Evolutionary conservation across 495 filamentous ascomycete genomes (phyloP), one percentile per base, ranked within the genome.

Genomic region (Darksidea phi): DNA sequence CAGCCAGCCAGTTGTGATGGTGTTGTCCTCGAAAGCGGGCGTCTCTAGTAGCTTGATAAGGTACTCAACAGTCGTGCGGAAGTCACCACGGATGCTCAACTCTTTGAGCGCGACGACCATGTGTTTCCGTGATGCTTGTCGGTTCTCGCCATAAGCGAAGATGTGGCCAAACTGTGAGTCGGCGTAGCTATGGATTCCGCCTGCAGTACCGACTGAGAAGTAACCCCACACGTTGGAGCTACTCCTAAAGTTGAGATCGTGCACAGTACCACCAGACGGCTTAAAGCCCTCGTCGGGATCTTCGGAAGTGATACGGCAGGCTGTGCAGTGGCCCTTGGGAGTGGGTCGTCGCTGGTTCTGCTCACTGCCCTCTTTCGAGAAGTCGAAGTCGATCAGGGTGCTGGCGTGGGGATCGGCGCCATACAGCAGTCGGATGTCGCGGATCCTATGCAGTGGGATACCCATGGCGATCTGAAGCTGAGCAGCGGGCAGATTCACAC

Each of bases 181-280:
- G 2, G 94, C 97, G 80, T 95, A 99, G 72, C 88, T 96, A 84
- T 99, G 94, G 65, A 99, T 99, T 76, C 91, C 90, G 79, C 91
- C 91, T 38, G 90, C 84, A 17, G 91, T 91, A 77, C 94, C 89
- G 74, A 99, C 94, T 32, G 94, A 99, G 85, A 99, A 99, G 77
- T 99, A 99, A 81, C 94, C 94, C 94, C 94, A 99, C 38, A 97
- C 94, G 69, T 99, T 99, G 45, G 94, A 97, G 67, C 92, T 96
- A 79, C 86, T 91, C 59, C 94, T 83, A 86, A 99, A 99, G 80
- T 99, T 99, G 67, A 99, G 79, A 72, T 99, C 94, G 78, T 97
- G 94, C 86, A 99, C 94, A 59, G 90, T 95, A 84, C 94, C 94
- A 70, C 91, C 93, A 20, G 94, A 99, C 54, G 94, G 94, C 82